These are phyloP conservation scores for Ceratopteris richardii DNA, from an alignment of 75 land plant genomes.

Conservation along the genomic window DNA sequence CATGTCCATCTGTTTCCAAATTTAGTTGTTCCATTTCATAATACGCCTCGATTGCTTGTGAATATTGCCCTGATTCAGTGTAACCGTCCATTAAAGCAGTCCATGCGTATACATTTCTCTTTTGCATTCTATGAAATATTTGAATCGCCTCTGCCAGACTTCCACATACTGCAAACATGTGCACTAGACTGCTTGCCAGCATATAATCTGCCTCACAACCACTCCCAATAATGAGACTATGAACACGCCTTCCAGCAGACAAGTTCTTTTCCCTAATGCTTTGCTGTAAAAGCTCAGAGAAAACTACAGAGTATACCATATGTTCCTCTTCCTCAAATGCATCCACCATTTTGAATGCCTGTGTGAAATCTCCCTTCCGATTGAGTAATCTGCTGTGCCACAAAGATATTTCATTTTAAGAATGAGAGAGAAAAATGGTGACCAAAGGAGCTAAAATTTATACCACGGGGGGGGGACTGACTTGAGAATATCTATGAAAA, in stretches of 20 bases:
- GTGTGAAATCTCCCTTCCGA: too few relatives aligned
- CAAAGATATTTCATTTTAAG: too few relatives aligned
- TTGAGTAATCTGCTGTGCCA: too few relatives aligned
- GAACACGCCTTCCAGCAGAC: background rate
- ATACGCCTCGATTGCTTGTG: conserved; percentile 9
- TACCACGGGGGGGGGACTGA: too few relatives aligned
- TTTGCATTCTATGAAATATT: conserved; percentile 8
- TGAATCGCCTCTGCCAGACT: conserved; percentile 9
- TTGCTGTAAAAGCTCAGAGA: background rate
- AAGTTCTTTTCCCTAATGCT: conserved; percentile 1
- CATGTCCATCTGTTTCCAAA: conserved; percentile 12
- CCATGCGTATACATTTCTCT: conserved; percentile 21
- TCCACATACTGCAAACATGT: conserved; percentile 14
- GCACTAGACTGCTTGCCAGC: background rate
- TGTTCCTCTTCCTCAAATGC: too few relatives aligned
- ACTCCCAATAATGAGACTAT: conserved; percentile 5
- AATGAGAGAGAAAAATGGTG: too few relatives aligned
- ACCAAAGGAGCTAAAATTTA: too few relatives aligned
- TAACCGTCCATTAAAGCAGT: conserved; percentile 15
- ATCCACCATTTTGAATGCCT: too few relatives aligned
- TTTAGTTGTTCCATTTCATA: background rate
- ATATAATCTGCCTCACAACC: background rate
- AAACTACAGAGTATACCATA: too few relatives aligned
- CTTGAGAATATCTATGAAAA: too few relatives aligned
- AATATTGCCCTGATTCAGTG: conserved; percentile 8